These are phyloP conservation scores for Candida jianshihensis DNA, from an alignment of 805 yeast genomes.

Conservation along the genomic window DNA sequence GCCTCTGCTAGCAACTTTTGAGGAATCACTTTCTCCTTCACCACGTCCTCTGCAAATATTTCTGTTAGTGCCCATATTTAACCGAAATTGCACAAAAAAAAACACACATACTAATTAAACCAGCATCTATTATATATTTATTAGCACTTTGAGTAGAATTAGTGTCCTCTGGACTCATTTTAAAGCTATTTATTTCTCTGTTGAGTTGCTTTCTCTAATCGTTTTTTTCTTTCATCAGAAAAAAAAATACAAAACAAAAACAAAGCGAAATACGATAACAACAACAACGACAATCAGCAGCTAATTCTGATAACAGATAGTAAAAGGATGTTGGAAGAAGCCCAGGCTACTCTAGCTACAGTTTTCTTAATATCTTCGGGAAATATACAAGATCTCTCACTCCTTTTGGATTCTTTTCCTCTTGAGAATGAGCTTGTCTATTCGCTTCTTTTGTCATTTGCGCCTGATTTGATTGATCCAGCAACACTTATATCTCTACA, in stretches of 20 bases:
- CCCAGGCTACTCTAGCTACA: too few relatives aligned
- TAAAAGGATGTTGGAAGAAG: too few relatives aligned
- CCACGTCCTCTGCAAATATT: background rate
- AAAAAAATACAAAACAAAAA: too few relatives aligned
- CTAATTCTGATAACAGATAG: too few relatives aligned
- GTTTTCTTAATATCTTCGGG: background rate
- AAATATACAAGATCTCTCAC: background rate
- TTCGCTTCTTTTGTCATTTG: background rate
- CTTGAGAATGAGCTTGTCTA: background rate
- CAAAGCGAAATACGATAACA: background rate
- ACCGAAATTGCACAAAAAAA: background rate
- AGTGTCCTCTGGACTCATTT: too few relatives aligned
- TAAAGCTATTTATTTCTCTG: background rate
- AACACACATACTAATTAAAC: background rate
- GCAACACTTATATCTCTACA: background rate
- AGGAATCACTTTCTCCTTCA: slow-evolving; percentile 1
- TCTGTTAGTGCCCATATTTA: background rate
- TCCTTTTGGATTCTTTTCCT: background rate
- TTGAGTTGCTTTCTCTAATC: background rate
- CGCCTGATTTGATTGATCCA: background rate
- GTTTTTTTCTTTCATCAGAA: too few relatives aligned
- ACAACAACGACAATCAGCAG: too few relatives aligned
- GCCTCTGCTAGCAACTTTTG: slow-evolving; percentile 2
- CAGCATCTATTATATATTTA: background rate
- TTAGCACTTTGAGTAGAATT: too few relatives aligned